phyloP scores from a whole-genome alignment of 177 flowering plant genomes.

The Tripterygium wilfordii region DNA sequence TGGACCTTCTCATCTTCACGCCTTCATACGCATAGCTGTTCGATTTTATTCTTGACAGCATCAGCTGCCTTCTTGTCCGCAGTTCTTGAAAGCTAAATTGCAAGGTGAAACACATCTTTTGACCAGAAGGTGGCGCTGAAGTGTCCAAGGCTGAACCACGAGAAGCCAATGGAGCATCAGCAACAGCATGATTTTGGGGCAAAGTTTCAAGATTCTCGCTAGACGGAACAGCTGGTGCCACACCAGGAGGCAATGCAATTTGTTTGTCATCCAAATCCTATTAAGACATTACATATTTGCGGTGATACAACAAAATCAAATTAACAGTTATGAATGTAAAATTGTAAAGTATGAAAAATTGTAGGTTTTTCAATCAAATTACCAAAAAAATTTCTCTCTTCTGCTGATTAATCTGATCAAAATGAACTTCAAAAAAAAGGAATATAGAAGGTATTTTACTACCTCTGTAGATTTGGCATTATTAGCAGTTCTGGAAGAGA shows the following conservation, averaged over 20 bases:
- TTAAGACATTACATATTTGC: no score
- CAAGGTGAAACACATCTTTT: constrained; percentile 43
- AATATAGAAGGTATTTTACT: constrained; percentile 1
- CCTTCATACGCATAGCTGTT: constrained; percentile 12
- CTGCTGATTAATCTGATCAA: no score
- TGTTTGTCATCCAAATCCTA: constrained; percentile 24
- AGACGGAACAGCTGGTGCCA: constrained; percentile 19
- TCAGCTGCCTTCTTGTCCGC: constrained; percentile 45
- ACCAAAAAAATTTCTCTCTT: no score
- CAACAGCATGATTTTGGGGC: constrained; percentile 20
- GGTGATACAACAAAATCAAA: no score
- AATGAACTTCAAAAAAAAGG: background rate
- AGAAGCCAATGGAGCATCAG: constrained; percentile 20
- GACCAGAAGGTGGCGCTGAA: constrained; percentile 30
- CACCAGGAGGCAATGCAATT: constrained; percentile 17
- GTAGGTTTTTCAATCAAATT: no score
- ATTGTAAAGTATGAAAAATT: no score
- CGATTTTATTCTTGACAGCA: constrained; percentile 38
- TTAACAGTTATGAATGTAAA: no score
- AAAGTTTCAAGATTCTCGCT: constrained; percentile 15
- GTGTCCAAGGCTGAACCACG: constrained; percentile 25
- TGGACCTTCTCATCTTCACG: constrained; percentile 35
- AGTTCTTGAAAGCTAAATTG: constrained; percentile 69
- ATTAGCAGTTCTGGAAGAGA: constrained; percentile 12
- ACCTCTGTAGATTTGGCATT: constrained; percentile 33